Evolutionary conservation across 257 asterid genomes (phyloP).

Genomic region (Solanum phureja): DNA sequence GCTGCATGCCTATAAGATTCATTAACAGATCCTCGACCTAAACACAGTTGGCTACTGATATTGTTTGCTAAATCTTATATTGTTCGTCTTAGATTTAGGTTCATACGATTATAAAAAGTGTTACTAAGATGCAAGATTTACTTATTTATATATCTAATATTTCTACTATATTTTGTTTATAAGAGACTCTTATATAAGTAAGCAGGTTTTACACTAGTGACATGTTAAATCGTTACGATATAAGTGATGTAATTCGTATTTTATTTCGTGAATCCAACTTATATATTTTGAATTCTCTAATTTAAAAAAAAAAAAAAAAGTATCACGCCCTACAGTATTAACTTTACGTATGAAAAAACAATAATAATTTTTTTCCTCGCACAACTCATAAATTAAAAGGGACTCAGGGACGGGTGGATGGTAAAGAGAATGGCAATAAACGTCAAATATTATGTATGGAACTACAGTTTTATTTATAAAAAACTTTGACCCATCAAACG

Average conservation of each 20-base stretch:
- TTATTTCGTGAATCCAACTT: background rate
- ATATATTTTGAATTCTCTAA: background rate
- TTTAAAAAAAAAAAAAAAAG: background rate
- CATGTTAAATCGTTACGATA: background rate
- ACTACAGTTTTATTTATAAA: too few relatives aligned
- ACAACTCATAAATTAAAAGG: background rate
- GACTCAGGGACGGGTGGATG: background rate
- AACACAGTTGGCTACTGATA: too few relatives aligned
- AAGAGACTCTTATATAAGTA: background rate
- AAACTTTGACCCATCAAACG: background rate
- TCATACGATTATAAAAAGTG: too few relatives aligned
- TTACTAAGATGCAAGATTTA: background rate
- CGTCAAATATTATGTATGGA: background rate
- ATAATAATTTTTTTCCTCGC: background rate
- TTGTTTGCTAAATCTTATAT: background rate
- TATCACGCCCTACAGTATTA: background rate
- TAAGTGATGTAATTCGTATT: background rate
- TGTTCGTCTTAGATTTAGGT: too few relatives aligned
- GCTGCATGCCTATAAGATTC: background rate
- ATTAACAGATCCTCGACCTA: background rate
- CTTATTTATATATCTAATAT: too few relatives aligned
- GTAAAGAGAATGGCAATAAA: background rate
- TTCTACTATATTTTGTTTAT: too few relatives aligned
- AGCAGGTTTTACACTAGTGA: too few relatives aligned
- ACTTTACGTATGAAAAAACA: background rate